phyloP scores from a whole-genome alignment of 345 rosid species.

The Ricinus communis region DNA sequence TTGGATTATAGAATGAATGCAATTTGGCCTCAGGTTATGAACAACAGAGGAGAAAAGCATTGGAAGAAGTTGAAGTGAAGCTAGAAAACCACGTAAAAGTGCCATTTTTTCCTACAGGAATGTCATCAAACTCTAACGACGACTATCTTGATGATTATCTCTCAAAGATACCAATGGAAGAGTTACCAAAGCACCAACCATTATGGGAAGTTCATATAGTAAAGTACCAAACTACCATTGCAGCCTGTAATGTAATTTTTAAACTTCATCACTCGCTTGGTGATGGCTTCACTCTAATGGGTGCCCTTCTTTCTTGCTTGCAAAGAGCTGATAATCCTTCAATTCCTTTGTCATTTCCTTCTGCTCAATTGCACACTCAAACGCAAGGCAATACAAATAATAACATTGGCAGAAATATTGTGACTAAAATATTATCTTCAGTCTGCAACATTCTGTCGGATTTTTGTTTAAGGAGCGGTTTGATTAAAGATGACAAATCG shows the following conservation, averaged over 20 bases:
- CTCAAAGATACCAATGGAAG: slow-evolving; percentile 28
- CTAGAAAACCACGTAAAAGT: slow-evolving; percentile 32
- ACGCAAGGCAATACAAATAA: too few relatives aligned
- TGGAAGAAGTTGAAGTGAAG: slow-evolving; percentile 40
- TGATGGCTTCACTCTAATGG: slow-evolving; percentile 53
- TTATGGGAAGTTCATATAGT: slow-evolving; percentile 57
- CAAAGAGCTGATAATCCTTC: slow-evolving; percentile 52
- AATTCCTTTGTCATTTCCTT: slow-evolving; percentile 43
- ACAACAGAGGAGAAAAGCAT: slow-evolving; percentile 22
- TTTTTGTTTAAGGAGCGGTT: slow-evolving; percentile 30
- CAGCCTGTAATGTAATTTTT: slow-evolving; percentile 36
- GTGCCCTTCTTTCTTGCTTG: slow-evolving; percentile 53
- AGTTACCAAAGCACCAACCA: slow-evolving; percentile 37
- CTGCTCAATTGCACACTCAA: slow-evolving; percentile 7
- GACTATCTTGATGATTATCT: slow-evolving; percentile 32
- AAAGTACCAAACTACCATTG: slow-evolving; percentile 39
- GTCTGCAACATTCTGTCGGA: slow-evolving; percentile 28
- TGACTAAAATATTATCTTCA: slow-evolving; percentile 9
- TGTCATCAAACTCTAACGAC: slow-evolving; percentile 36
- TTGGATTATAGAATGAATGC: not conserved
- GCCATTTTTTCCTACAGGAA: slow-evolving; percentile 30
- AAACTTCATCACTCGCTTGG: slow-evolving; percentile 63
- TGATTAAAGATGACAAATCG: slow-evolving; percentile 33
- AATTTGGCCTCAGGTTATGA: slow-evolving; percentile 23
- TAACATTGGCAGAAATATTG: not conserved